Evolutionary conservation across 129 eudicot species (phyloP).

Genomic region (Ambrosia artemisiifolia): DNA sequence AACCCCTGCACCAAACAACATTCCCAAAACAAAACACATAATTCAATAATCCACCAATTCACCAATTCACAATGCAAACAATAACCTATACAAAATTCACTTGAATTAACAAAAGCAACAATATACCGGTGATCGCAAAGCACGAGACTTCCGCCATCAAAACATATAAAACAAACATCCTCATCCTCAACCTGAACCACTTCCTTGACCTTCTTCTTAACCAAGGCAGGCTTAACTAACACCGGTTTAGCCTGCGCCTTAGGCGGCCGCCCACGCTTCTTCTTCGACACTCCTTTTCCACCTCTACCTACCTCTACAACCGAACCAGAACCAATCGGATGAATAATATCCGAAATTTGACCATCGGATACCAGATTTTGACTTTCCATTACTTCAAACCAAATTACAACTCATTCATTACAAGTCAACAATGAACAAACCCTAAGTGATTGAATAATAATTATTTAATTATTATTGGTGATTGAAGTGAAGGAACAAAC

Average conservation of each 20-base stretch:
- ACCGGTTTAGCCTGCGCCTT: constrained; percentile 36
- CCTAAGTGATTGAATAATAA: no score
- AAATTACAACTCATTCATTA: constrained; percentile 2
- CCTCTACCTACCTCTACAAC: constrained; percentile 28
- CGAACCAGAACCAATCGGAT: constrained; percentile 27
- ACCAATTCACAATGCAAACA: background rate
- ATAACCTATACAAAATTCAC: background rate
- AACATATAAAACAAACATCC: constrained; percentile 95
- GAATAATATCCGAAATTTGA: constrained; percentile 16
- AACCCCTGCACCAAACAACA: constrained; percentile 49
- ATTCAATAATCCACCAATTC: background rate
- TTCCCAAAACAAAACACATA: background rate
- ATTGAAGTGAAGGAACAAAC: constrained; percentile 19
- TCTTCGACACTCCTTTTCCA: constrained; percentile 30
- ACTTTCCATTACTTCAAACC: constrained; percentile 24
- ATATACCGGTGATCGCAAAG: constrained; percentile 86
- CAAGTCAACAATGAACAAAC: no score
- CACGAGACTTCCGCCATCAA: constrained; percentile 91
- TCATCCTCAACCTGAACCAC: constrained; percentile 37
- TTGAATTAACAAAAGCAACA: background rate
- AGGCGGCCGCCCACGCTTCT: constrained; percentile 84
- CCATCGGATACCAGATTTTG: constrained; percentile 20
- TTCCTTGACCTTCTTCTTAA: constrained; percentile 35
- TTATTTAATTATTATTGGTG: no score
- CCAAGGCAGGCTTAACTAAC: constrained; percentile 33